Evolutionary conservation across 2,329 filamentous ascomycete genomes (phyloP).

Genomic region (Fusarium pilosicola): DNA sequence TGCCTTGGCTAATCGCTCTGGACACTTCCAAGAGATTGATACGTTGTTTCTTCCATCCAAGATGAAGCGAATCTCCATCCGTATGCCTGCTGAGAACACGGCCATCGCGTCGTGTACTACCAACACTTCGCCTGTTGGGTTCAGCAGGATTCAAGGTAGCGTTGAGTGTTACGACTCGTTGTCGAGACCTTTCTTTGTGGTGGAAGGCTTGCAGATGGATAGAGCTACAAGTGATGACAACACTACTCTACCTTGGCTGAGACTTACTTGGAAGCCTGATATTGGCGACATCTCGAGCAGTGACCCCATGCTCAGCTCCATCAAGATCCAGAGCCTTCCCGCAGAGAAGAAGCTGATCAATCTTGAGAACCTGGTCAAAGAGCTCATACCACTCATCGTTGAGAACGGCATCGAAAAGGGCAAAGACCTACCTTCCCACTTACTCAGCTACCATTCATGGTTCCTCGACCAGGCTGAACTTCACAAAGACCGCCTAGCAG

Average conservation of each 20-base stretch:
- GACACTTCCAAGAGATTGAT: slow-evolving; percentile 39
- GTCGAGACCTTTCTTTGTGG: slow-evolving; percentile 35
- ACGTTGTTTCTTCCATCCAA: slow-evolving; percentile 31
- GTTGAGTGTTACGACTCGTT: slow-evolving; percentile 33
- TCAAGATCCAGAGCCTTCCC: slow-evolving; percentile 39
- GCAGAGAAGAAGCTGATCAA: slow-evolving; percentile 38
- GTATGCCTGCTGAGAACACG: slow-evolving; percentile 35
- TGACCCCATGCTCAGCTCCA: slow-evolving; percentile 31
- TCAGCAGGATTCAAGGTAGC: slow-evolving; percentile 30
- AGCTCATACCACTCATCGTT: slow-evolving; percentile 34
- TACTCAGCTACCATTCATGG: slow-evolving; percentile 30
- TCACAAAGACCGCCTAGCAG: slow-evolving; percentile 9
- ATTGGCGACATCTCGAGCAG: slow-evolving; percentile 38
- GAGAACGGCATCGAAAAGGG: slow-evolving; percentile 30
- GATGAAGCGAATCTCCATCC: slow-evolving; percentile 40
- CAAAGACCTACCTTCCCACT: slow-evolving; percentile 20
- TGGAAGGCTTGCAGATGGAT: slow-evolving; percentile 39
- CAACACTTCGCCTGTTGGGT: slow-evolving; percentile 34
- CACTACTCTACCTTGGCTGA: slow-evolving; percentile 36
- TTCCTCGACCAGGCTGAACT: slow-evolving; percentile 33
- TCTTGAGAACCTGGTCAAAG: slow-evolving; percentile 37
- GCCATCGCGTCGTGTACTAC: slow-evolving; percentile 28
- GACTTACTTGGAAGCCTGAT: slow-evolving; percentile 36
- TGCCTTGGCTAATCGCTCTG: slow-evolving; percentile 36
- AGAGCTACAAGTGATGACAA: slow-evolving; percentile 34